phyloP scores from a whole-genome alignment of 2,329 filamentous ascomycete species.

The Diaporthe amygdali region DNA sequence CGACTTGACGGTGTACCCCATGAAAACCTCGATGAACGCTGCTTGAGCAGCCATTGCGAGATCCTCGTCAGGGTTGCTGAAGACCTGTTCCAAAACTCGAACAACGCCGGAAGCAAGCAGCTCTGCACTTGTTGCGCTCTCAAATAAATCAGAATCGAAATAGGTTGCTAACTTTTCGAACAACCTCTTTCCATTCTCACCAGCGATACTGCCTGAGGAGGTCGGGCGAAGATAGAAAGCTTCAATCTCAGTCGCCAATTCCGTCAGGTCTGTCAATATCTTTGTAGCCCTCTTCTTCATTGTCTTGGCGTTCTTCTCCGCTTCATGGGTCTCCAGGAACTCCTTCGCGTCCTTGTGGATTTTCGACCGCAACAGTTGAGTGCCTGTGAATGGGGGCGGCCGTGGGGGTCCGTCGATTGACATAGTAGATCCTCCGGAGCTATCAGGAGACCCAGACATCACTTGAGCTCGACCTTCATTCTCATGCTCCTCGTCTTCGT shows the following conservation, averaged over 20 bases:
- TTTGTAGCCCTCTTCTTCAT: constrained; percentile 80
- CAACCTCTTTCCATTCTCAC: constrained; percentile 64
- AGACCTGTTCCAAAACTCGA: constrained; percentile 79
- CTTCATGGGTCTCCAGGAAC: constrained; percentile 85
- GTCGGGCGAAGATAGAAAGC: constrained; percentile 68
- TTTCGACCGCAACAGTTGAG: constrained; percentile 68
- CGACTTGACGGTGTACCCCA: constrained; percentile 74
- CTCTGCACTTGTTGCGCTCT: constrained; percentile 95
- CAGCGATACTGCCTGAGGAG: constrained; percentile 45
- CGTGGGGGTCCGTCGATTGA: constrained; percentile 62
- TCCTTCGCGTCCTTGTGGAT: constrained; percentile 80
- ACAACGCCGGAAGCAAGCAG: constrained; percentile 90
- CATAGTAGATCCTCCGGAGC: constrained; percentile 71
- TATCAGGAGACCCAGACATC: constrained; percentile 69
- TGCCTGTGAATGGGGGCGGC: constrained; percentile 48
- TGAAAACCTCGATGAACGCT: constrained; percentile 90
- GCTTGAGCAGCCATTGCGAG: constrained; percentile 73
- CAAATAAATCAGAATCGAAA: constrained; percentile 86
- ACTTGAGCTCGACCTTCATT: constrained; percentile 55
- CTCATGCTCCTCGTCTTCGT: constrained; percentile 58
- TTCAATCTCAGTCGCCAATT: constrained; percentile 74
- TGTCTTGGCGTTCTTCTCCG: constrained; percentile 70
- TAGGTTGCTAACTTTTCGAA: constrained; percentile 81
- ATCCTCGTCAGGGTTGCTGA: constrained; percentile 72
- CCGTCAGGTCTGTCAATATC: constrained; percentile 76